Evolutionary conservation across 371 early-diverging fungal genomes (phyloP), one percentile per base, ranked within the genome.

Genomic region (Circinella minor): DNA sequence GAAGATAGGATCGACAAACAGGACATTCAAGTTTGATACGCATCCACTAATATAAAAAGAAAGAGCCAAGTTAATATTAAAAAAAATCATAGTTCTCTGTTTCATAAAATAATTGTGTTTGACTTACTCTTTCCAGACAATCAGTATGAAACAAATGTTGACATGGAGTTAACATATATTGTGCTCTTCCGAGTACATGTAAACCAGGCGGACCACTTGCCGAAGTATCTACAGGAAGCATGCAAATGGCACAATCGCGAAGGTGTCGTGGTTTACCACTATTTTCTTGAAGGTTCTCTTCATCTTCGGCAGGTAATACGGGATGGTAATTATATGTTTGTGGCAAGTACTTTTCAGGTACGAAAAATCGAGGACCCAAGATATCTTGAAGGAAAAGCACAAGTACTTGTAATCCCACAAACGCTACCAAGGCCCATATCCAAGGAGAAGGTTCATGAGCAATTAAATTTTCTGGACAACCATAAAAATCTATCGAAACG

Each of bases 161-260:
- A 76, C 94, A 95, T 1, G 94, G 95, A 36, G 95, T 95, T 54
- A 94, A 76, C 92, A 94, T 94, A 68, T 94, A 93, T 18, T 81
- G 79, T 17, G 87, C 72, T 61, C 89, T 74, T 49, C 86, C 83
- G 11, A 88, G 74, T 17, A 81, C 84, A 64, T 85, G 78, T 5
- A 89, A 69, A 8, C 86, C 75, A 36, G 86, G 77, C 8, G 82
- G 71, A 4, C 76, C 76, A n/a, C 78, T n/a, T 4, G 61, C 14
- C 1, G 75, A 64, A 0, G 81, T 78, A 57, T 88, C 89, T n/a
- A 91, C 85, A 0, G 88, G 85, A 18, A 83, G 71, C 85, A 93
- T 89, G 70, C 94, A 94, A n/a, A 94, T 92, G 15, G 93, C 90
- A 77, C 94, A 94, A 60, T 89, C 87, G 20, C 27, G 55, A 5